Evolutionary conservation across 768 basidiomycete species (phyloP), one percentile per base, ranked within the genome.

Genomic region (Leucosporidium yakuticum): DNA sequence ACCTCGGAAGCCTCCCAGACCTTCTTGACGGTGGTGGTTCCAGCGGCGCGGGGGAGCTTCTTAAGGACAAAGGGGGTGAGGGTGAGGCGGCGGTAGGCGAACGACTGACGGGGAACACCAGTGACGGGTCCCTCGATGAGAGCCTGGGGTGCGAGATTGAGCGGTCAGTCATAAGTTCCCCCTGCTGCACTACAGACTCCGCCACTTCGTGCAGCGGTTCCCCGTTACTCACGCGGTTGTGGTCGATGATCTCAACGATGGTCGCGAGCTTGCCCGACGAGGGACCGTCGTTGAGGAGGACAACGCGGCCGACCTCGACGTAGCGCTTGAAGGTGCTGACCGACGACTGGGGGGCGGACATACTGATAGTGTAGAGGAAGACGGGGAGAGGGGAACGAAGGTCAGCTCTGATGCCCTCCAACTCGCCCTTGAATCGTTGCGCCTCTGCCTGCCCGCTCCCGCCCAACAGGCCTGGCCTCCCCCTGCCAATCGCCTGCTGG

Each of bases 231-330:
- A 96, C 95, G 79, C 94, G 87, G 84, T 93, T 95, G 85, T 98
- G 95, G 86, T 98, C 96, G 73, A 98, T 94, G 80, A 98, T 94
- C 81, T 98, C 93, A 60, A 86, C 87, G 79, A 99, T 94, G 72
- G 92, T 88, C 64, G 96, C 96, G 76, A 96, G 90, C 80, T 87
- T 89, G 74, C 93, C 93, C 55, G 86, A 83, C 67, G 82, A 85
- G 65, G 91, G 90, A 64, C 95, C 95, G 67, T 87, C 80, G 80
- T 89, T 90, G 82, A 98, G 84, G 82, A 98, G 91, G 79, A 97
- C 91, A 70, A 97, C 92, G 78, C 95, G 90, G 78, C 95, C 95
- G 79, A 97, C 92, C 86, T 99, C 90, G 78, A 97, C 94, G 81
- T 95, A 97, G 71, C 91, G 90, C 82, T 88, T 87, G 85, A 97